A percentile compares a stretch with the other conserved stretches of the same genome.
Evolutionary conservation across 768 basidiomycete species (phyloP).

Genomic region (Leccinellum luteum): DNA sequence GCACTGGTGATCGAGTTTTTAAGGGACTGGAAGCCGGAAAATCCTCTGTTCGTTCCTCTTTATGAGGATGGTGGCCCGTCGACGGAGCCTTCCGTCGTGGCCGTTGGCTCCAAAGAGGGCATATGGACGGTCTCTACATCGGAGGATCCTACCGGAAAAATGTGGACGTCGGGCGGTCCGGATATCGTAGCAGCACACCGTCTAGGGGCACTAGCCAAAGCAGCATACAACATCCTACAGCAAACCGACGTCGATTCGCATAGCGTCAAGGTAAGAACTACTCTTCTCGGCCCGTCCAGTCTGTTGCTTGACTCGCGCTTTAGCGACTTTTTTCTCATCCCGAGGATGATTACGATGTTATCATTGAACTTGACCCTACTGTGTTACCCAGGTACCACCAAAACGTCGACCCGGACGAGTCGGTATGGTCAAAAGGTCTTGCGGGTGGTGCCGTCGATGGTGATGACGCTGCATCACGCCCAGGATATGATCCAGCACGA

Average conservation of each 20-base stretch:
- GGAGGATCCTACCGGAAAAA: slow-evolving; percentile 64
- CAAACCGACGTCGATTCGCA: slow-evolving; percentile 48
- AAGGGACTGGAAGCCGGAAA: slow-evolving; percentile 81
- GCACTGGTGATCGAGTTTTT: slow-evolving; percentile 69
- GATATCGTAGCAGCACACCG: slow-evolving; percentile 72
- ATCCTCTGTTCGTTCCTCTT: slow-evolving; percentile 71
- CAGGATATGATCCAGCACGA: slow-evolving; percentile 80
- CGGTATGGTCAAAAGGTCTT: slow-evolving; percentile 43
- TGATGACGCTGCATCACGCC: slow-evolving; percentile 35
- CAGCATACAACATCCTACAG: slow-evolving; percentile 62
- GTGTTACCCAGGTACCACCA: slow-evolving; percentile 74
- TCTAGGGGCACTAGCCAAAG: slow-evolving; percentile 68
- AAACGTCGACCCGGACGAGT: slow-evolving; percentile 52
- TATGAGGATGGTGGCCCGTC: slow-evolving; percentile 37
- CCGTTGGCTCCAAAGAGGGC: slow-evolving; percentile 36
- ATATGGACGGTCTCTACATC: slow-evolving; percentile 83
- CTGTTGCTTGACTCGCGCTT: background rate
- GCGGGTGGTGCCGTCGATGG: slow-evolving; percentile 29
- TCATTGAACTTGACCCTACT: slow-evolving; percentile 68
- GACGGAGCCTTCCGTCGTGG: slow-evolving; percentile 19
- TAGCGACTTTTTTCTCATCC: slow-evolving; percentile 88
- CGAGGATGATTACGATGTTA: slow-evolving; percentile 78
- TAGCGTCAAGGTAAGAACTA: slow-evolving; percentile 55
- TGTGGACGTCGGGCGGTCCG: slow-evolving; percentile 74
- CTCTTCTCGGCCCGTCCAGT: background rate